Conservation (phyloP, 352 stramenopile genomes). For the Hyaloperonospora arabidopsidis region DNA sequence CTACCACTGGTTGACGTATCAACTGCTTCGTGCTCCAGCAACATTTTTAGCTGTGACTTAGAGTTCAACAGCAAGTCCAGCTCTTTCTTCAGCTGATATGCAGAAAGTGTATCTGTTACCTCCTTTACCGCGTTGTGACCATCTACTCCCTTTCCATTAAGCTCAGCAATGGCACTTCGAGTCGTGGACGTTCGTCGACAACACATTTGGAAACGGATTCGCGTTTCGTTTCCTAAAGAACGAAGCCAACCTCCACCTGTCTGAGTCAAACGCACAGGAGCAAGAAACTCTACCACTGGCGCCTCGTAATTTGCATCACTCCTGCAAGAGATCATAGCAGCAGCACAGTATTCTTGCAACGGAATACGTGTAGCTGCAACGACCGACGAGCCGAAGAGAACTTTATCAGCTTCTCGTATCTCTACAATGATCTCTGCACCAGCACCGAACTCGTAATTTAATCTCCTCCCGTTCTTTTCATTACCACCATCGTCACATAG, state of each 20-base stretch:
- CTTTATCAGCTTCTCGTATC: slow-evolving; percentile 58
- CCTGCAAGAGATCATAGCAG: slow-evolving; percentile 26
- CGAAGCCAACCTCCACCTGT: slow-evolving; percentile 18
- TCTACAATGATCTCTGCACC: slow-evolving; percentile 41
- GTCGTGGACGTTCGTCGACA: slow-evolving; percentile 28
- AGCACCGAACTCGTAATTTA: slow-evolving; percentile 12
- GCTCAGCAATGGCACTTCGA: slow-evolving; percentile 7
- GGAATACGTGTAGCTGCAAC: slow-evolving; percentile 42
- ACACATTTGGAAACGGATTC: slow-evolving; percentile 47
- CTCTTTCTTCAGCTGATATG: slow-evolving; percentile 43
- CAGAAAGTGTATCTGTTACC: slow-evolving; percentile 26
- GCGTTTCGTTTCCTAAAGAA: slow-evolving; percentile 17
- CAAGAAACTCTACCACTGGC: slow-evolving; percentile 43
- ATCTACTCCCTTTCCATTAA: slow-evolving; percentile 15
- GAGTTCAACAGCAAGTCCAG: slow-evolving; percentile 52
- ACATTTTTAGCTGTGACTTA: slow-evolving; percentile 55
- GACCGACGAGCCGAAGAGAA: slow-evolving; percentile 65
- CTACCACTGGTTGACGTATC: slow-evolving; percentile 54
- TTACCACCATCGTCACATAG: slow-evolving; percentile 12
- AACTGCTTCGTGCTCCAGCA: slow-evolving; percentile 64
- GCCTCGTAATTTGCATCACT: slow-evolving; percentile 13
- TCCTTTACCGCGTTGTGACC: slow-evolving; percentile 21
- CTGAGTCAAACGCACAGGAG: slow-evolving; percentile 30
- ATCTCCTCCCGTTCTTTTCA: slow-evolving; percentile 1
- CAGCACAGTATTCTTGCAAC: slow-evolving; percentile 39